phyloP scores from a whole-genome alignment of 768 basidiomycete species.

The Amanita inopinata region DNA sequence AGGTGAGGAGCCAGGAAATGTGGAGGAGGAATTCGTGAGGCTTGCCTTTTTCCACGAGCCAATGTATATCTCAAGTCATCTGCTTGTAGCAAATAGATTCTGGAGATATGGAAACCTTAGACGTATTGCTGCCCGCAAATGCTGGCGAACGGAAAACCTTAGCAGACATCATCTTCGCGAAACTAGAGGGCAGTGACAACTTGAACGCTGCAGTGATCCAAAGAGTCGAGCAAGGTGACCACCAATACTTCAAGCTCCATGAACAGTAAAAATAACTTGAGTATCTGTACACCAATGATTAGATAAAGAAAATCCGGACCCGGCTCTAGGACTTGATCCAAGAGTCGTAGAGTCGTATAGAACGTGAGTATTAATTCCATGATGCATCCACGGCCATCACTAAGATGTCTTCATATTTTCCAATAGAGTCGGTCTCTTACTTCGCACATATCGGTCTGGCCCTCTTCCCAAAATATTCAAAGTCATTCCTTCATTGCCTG shows the following conservation, averaged over 20 bases:
- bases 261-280: neutral
- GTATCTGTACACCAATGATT: slow-evolving; percentile 5
- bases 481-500: slow-evolving; percentile 89
- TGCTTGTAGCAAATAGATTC: slow-evolving; percentile 74
- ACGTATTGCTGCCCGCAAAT: slow-evolving; percentile 69
- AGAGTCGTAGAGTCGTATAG: slow-evolving; percentile 89
- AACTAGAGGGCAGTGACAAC: slow-evolving; percentile 63
- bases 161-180: slow-evolving; percentile 95
- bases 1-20: slow-evolving; percentile 36
- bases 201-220: slow-evolving; percentile 45
- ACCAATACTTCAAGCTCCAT: neutral
- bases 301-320: slow-evolving; percentile 58
- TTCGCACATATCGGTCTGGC: slow-evolving; percentile 87
- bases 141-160: slow-evolving; percentile 73
- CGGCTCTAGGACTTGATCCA: slow-evolving; percentile 82
- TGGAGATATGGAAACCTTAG: slow-evolving; percentile 78
- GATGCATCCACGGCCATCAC: slow-evolving; percentile 2
- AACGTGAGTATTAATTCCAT: slow-evolving; percentile 47
- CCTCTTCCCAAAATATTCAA: slow-evolving; percentile 97
- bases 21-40: slow-evolving; percentile 56
- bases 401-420: slow-evolving; percentile 3
- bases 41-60: neutral
- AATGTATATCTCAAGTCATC: slow-evolving; percentile 10
- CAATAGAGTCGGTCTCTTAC: slow-evolving; percentile 70
- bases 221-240: slow-evolving; percentile 53